phyloP scores from a whole-genome alignment of 495 filamentous ascomycete species.

The Jackrogersella multiformis region DNA sequence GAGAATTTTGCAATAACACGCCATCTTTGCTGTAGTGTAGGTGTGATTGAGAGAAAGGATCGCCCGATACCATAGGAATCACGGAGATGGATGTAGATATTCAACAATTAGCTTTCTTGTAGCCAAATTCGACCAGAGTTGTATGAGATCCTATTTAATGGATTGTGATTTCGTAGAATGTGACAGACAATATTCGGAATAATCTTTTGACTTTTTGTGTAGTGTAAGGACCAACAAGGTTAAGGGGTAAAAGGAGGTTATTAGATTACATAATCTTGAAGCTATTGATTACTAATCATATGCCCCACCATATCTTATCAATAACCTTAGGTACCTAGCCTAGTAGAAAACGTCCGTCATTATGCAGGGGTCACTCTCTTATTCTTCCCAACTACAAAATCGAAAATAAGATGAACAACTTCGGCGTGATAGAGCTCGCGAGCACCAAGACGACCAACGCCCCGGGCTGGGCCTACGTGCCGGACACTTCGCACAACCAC shows the following conservation, averaged over 20 bases:
- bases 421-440: constrained; percentile 78
- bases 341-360: constrained; percentile 21
- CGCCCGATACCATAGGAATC: not conserved
- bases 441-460: constrained; percentile 70
- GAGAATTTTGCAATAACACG: not conserved
- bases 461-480: constrained; percentile 89
- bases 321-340: too few species aligned
- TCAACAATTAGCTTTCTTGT: not conserved
- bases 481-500: constrained; percentile 60
- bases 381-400: not conserved
- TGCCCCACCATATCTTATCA: constrained; percentile 5
- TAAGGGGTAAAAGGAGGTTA: not conserved
- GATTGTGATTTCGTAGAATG: not conserved
- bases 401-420: constrained; percentile 57
- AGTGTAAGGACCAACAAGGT: too few species aligned
- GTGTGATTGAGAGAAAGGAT: not conserved
- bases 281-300: not conserved
- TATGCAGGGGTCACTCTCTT: not conserved
- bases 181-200: too few species aligned
- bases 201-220: too few species aligned
- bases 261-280: too few species aligned
- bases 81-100: not conserved
- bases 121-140: not conserved
- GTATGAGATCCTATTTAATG: not conserved
- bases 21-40: not conserved